Base-by-base conservation (phyloP, 306 rosid species). In the Vigna mungo region DNA sequence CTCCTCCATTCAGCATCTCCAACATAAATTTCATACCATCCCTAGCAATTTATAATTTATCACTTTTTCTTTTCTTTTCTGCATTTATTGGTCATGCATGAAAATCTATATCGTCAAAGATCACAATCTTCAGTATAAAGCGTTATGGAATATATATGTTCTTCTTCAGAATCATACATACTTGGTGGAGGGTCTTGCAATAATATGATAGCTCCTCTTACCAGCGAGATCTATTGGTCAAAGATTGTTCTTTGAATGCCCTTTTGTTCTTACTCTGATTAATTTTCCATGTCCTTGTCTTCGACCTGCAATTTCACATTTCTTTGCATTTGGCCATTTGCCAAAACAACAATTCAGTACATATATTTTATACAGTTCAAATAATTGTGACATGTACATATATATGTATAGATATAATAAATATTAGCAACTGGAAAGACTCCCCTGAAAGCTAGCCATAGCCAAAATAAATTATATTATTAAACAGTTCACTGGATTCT, bases 201-300 rank as follows among this genome's bases (percentile, higher is more conserved):
- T 74, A 76, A 4, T 74, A 59, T 36, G 86, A 87, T 75, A 83
- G 83, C 81, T 76, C 77, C 80, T 73, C 75, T 72, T 81, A 84
- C 87, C 90, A 81, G 77, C 69, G 87, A 86, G 64, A 91, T 91
- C 94, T 86, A 46, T 76, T 60, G 90, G 96, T 89, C 92, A 89
- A 87, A 91, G 94, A 91, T 89, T 81, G 77, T 91, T 54, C 51
- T 80, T 89, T 87, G 90, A 84, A 82, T 15, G 48, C 65, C 62
- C 41, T 52, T 25, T 52, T 73, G 69, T 72, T 85, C 34, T 71
- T 82, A 61, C 44, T 76, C 81, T 73, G 68, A 62, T 66, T 71
- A 21, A 43, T 51, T 78, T 23, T 14, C 84, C 68, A 82, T 73
- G 51, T 77, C 82, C 73, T 84, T 56, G 80, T 63, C 64, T 73